phyloP scores from a whole-genome alignment of 164 flowering plant species.

The Tetracentron sinense region DNA sequence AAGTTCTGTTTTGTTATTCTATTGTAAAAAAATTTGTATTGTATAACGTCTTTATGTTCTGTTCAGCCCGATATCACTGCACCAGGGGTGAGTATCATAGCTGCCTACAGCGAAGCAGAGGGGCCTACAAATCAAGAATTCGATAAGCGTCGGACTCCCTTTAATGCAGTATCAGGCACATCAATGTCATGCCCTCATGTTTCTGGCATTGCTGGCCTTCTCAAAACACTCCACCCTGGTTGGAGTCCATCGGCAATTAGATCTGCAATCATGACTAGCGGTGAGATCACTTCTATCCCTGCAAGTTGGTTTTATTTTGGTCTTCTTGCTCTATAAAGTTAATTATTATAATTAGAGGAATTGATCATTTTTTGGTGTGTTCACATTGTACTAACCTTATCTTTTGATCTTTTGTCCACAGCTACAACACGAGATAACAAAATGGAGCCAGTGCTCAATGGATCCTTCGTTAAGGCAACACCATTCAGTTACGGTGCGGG shows the following conservation, averaged over 20 bases:
- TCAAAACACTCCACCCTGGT: slow-evolving; percentile 32
- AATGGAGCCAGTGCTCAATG: slow-evolving; percentile 24
- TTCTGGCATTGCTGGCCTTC: slow-evolving; percentile 45
- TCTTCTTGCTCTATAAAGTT: too few species aligned
- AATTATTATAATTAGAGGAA: too few species aligned
- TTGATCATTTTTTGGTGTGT: too few species aligned
- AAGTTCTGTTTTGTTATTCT: too few species aligned
- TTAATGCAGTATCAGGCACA: slow-evolving; percentile 34
- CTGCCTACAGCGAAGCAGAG: slow-evolving; percentile 26
- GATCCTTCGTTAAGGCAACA: slow-evolving; percentile 29
- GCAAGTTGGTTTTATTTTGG: too few species aligned
- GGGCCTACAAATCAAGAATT: slow-evolving; percentile 14
- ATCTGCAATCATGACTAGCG: slow-evolving; percentile 48
- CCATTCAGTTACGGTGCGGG: slow-evolving; percentile 64
- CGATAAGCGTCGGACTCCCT: slow-evolving; percentile 27
- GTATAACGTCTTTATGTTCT: too few species aligned
- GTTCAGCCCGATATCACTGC: slow-evolving; percentile 44
- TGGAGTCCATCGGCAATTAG: slow-evolving; percentile 44
- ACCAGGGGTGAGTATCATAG: slow-evolving; percentile 37
- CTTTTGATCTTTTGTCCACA: slow-evolving; percentile 13
- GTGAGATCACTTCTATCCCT: slow-evolving; percentile 5
- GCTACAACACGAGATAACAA: slow-evolving; percentile 40
- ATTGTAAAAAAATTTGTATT: too few species aligned
- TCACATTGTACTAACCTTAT: too few species aligned
- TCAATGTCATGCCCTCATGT: slow-evolving; percentile 57